These are phyloP conservation scores for Nitzschia putrida DNA, from an alignment of 108 stramenopile genomes.

Conservation along the genomic window DNA sequence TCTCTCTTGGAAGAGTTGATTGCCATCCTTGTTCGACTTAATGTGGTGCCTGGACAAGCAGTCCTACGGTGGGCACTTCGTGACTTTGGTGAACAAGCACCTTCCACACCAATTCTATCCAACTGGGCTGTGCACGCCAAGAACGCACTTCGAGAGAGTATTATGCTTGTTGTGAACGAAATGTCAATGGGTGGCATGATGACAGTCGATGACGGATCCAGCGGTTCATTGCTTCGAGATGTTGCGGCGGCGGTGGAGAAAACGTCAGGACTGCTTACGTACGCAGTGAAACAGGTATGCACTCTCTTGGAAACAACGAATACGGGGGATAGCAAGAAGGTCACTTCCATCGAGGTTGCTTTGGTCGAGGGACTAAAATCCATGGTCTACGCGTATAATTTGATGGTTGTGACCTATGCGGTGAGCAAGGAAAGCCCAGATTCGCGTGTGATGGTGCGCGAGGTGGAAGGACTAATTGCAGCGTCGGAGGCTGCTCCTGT, in stretches of 20 bases:
- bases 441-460: neutral
- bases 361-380: conserved; percentile 47
- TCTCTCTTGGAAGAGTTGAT: conserved; percentile 34
- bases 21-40: conserved; percentile 39
- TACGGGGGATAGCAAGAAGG: conserved; percentile 24
- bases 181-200: conserved; percentile 31
- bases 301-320: conserved; percentile 30
- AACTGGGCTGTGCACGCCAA: conserved; percentile 58
- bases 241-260: conserved; percentile 11
- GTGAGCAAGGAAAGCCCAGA: neutral
- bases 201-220: conserved; percentile 35
- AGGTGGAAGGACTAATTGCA: conserved; percentile 3
- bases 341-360: conserved; percentile 44
- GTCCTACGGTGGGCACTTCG: conserved; percentile 63
- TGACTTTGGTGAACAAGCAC: conserved; percentile 25
- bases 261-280: conserved; percentile 38
- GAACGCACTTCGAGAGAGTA: conserved; percentile 44
- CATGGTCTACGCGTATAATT: conserved; percentile 2
- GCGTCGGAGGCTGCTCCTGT: neutral
- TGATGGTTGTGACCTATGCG: neutral
- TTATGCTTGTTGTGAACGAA: conserved; percentile 50
- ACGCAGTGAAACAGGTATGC: conserved; percentile 50
- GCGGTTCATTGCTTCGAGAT: conserved; percentile 29
- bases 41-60: conserved; percentile 42
- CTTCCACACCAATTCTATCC: conserved; percentile 10